Conservation (phyloP, 495 filamentous ascomycete genomes). For the Apodospora peruviana region DNA sequence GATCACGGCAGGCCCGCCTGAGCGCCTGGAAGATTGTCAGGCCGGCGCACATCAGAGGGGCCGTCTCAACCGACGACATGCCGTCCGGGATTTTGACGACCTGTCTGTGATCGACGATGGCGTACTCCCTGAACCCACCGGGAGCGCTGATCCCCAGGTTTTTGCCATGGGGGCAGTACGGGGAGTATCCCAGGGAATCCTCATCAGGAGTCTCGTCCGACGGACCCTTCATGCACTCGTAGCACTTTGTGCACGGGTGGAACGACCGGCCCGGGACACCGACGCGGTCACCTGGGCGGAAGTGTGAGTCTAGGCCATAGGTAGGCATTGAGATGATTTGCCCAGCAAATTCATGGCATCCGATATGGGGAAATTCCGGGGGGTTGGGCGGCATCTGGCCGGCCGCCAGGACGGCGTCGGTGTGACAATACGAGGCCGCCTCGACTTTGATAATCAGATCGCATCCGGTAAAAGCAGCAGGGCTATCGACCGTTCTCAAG, state of each 20-base stretch:
- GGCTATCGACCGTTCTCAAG: constrained; percentile 20
- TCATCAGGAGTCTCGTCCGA: constrained; percentile 9
- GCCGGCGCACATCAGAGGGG: constrained; percentile 50
- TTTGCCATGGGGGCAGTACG: constrained; percentile 19
- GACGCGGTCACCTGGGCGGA: constrained; percentile 21
- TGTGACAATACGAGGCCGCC: constrained; percentile 37
- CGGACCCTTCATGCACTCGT: constrained; percentile 24
- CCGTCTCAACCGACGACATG: constrained; percentile 33
- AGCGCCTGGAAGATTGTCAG: constrained; percentile 47
- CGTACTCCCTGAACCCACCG: constrained; percentile 24
- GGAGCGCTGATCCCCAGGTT: constrained; percentile 17
- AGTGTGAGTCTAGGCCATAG: neutral
- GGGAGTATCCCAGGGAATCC: constrained; percentile 30
- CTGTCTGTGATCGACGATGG: constrained; percentile 17
- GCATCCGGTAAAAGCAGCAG: constrained; percentile 3
- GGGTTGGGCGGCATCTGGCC: constrained; percentile 27
- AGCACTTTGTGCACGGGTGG: constrained; percentile 33
- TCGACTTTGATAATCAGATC: constrained; percentile 32
- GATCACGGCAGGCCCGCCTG: constrained; percentile 22
- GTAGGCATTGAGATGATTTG: constrained; percentile 13
- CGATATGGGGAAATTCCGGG: constrained; percentile 19
- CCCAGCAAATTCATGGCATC: constrained; percentile 26
- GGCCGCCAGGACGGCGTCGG: constrained; percentile 28
- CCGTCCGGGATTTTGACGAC: constrained; percentile 27
- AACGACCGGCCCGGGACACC: constrained; percentile 33